Evolutionary conservation across 2,329 filamentous ascomycete species (phyloP).

Genomic region (Lasiodiplodia citricola): DNA sequence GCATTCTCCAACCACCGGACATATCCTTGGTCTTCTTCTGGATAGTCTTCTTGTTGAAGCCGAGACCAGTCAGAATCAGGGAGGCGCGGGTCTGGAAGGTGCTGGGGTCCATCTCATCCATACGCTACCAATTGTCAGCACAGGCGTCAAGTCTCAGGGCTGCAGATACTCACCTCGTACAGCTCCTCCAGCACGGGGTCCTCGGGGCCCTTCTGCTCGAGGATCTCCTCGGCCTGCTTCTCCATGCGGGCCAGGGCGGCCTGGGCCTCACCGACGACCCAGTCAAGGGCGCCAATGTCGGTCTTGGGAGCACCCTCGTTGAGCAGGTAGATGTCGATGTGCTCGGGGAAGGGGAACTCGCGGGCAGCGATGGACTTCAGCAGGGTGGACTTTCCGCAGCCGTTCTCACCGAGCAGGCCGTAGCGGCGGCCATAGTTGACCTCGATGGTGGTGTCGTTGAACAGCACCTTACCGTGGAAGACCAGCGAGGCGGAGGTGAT

Average conservation of each 20-base stretch:
- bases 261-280: slow-evolving; percentile 95
- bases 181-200: slow-evolving; percentile 88
- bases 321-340: slow-evolving; percentile 96
- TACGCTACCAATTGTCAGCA: slow-evolving; percentile 66
- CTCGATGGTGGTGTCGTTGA: slow-evolving; percentile 92
- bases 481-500: slow-evolving; percentile 91
- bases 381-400: slow-evolving; percentile 97
- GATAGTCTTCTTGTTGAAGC: slow-evolving; percentile 98
- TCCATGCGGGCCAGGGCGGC: slow-evolving; percentile 91
- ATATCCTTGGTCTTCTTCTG: slow-evolving; percentile 99
- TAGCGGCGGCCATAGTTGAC: slow-evolving; percentile 92
- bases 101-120: slow-evolving; percentile 98
- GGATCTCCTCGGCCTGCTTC: slow-evolving; percentile 82
- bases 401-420: slow-evolving; percentile 96
- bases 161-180: slow-evolving; percentile 77
- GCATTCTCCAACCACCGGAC: slow-evolving; percentile 99
- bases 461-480: slow-evolving; percentile 96
- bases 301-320: slow-evolving; percentile 94
- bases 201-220: slow-evolving; percentile 92
- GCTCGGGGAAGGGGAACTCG: slow-evolving; percentile 94
- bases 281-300: slow-evolving; percentile 90
- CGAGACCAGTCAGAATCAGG: slow-evolving; percentile 95
- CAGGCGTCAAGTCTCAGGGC: not conserved
- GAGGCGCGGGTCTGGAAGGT: slow-evolving; percentile 96
- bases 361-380: slow-evolving; percentile 92